A percentile compares a stretch with the other conserved stretches of the same genome.
Conservation (phyloP, 257 asterid species). For the Plectranthus barbatus region DNA sequence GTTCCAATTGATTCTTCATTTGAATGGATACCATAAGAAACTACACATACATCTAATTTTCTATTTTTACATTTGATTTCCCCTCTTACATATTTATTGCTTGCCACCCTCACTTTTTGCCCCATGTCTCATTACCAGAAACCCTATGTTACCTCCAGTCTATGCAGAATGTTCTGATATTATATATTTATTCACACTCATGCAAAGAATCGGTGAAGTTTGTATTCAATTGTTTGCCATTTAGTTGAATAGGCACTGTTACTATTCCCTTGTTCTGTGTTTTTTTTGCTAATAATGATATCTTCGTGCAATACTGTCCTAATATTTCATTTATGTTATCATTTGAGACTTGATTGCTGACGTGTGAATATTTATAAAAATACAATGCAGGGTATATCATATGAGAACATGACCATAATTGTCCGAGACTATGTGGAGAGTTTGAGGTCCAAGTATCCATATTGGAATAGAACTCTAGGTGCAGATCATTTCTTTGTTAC, state of each 20-base stretch:
- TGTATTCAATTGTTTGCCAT: neutral
- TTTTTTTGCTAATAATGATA: neutral
- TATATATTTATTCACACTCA: no score
- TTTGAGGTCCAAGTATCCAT: constrained; percentile 70
- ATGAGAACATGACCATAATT: constrained; percentile 89
- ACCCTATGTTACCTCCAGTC: no score
- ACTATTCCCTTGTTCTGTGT: neutral
- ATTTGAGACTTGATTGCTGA: constrained; percentile 6
- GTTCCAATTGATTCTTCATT: no score
- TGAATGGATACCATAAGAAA: no score
- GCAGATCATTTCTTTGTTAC: constrained; percentile 97
- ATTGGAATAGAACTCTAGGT: constrained; percentile 97
- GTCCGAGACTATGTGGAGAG: constrained; percentile 77
- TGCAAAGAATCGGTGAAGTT: no score
- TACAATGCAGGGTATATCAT: constrained; percentile 81
- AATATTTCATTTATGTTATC: constrained; percentile 1
- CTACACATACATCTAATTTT: no score
- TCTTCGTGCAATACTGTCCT: neutral
- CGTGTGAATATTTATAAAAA: neutral
- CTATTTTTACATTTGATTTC: no score
- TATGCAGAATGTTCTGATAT: no score
- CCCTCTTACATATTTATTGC: no score
- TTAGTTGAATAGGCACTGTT: neutral
- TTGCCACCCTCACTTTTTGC: no score
- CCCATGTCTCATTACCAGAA: no score